Percentiles rank a stretch among this genome's conserved stretches.
These are phyloP conservation scores for Urtica urens DNA, from an alignment of 306 rosid genomes.

Conservation along the genomic window DNA sequence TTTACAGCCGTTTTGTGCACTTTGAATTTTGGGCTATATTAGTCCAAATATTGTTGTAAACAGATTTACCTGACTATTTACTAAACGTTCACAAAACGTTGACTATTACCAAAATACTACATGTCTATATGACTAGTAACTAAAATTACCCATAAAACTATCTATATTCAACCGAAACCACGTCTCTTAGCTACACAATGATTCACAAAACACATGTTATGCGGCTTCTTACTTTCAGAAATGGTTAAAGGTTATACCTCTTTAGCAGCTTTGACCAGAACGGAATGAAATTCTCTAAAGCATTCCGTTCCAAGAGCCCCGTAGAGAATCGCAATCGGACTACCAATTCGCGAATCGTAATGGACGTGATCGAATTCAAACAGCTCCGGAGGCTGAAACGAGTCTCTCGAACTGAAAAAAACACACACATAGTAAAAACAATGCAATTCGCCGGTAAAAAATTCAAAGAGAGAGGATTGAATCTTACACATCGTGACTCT, in stretches of 20 bases:
- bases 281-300: conserved; percentile 67
- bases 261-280: conserved; percentile 67
- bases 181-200: too few species aligned
- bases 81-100: too few species aligned
- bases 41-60: too few species aligned
- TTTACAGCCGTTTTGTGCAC: too few species aligned
- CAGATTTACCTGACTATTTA: too few species aligned
- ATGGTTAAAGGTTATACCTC: too few species aligned
- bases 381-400: conserved; percentile 59
- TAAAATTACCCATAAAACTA: too few species aligned
- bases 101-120: too few species aligned
- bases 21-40: too few species aligned
- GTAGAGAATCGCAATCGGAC: conserved; percentile 73
- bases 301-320: conserved; percentile 86
- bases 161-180: too few species aligned
- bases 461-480: neutral
- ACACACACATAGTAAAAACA: neutral
- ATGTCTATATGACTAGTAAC: too few species aligned
- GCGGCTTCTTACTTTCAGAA: too few species aligned
- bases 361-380: conserved; percentile 91
- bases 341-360: conserved; percentile 45
- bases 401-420: conserved; percentile 39
- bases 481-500: conserved; percentile 37
- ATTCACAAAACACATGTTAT: conserved; percentile 7
- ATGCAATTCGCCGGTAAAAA: neutral